These are phyloP conservation scores for Clarireedia monteithiana DNA, from an alignment of 2,329 filamentous ascomycete genomes.

Conservation along the genomic window DNA sequence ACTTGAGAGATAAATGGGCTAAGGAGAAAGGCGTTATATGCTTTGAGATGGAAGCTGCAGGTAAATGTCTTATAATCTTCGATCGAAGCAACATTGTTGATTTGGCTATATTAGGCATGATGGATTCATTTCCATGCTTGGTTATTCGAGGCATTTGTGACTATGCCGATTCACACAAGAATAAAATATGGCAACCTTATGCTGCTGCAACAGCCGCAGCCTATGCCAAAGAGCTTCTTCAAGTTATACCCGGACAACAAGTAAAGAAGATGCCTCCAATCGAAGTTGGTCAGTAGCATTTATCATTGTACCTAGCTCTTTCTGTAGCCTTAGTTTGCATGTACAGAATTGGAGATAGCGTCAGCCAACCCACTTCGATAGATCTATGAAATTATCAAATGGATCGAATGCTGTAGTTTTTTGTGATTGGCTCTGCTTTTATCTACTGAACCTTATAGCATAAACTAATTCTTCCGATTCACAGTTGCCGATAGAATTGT, in stretches of 20 bases:
- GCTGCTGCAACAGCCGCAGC: conserved; percentile 11
- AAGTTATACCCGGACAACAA: neutral
- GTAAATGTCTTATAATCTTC: neutral
- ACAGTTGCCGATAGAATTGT: neutral
- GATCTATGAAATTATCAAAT: neutral
- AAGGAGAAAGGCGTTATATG: neutral
- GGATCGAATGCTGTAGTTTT: neutral
- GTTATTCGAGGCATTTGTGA: conserved; percentile 14
- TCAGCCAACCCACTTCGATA: no score
- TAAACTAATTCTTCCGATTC: neutral
- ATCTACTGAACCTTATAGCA: neutral
- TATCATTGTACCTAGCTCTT: neutral
- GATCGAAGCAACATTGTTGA: neutral
- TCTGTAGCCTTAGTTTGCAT: neutral
- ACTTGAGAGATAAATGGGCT: neutral
- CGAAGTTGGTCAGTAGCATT: neutral
- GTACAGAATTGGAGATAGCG: no score
- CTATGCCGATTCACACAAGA: conserved; percentile 15
- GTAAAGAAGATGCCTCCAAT: neutral
- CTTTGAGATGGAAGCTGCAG: conserved; percentile 12
- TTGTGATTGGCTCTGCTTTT: neutral
- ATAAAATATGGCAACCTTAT: conserved; percentile 12
- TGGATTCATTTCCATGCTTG: conserved; percentile 12
- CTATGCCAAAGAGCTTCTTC: conserved; percentile 11
- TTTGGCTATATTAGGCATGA: conserved; percentile 1